These are phyloP conservation scores for Cicer judaicum DNA, from an alignment of 306 rosid genomes.

Conservation along the genomic window DNA sequence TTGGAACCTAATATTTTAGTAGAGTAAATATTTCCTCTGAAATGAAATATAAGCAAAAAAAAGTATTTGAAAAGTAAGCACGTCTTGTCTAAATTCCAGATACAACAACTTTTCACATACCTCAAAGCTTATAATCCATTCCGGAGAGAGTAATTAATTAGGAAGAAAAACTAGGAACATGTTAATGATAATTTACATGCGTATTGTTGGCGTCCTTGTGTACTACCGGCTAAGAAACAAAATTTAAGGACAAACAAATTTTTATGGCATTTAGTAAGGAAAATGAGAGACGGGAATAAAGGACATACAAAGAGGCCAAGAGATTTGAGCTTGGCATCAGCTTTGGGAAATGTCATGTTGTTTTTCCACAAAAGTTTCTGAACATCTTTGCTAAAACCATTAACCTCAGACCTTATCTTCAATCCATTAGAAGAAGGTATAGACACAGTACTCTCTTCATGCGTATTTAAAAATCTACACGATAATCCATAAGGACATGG, in stretches of 20 bases:
- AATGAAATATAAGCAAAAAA: no score
- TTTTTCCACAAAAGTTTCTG: constrained; percentile 95
- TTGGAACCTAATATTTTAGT: not conserved
- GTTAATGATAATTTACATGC: constrained; percentile 3
- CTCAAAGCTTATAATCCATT: no score
- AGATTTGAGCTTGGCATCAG: constrained; percentile 71
- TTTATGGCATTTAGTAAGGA: not conserved
- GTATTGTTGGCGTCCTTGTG: not conserved
- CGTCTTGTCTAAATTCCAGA: no score
- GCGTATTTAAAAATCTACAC: constrained; percentile 80
- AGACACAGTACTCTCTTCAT: constrained; percentile 50
- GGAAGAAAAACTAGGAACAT: not conserved
- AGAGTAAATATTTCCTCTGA: not conserved
- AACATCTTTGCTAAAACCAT: constrained; percentile 79
- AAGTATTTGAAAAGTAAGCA: no score
- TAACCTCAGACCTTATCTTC: constrained; percentile 64
- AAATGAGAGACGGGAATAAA: not conserved
- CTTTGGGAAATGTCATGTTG: constrained; percentile 75
- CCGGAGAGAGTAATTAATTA: not conserved
- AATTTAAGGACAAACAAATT: constrained; percentile 7
- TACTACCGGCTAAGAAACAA: not conserved
- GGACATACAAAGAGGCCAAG: constrained; percentile 76
- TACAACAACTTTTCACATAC: no score
- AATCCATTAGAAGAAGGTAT: constrained; percentile 40
- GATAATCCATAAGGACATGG: constrained; percentile 80